Evolutionary conservation across 805 yeast genomes (phyloP), one percentile per base, ranked within the genome.

Genomic region (Suhomyces tanzawaensis): DNA sequence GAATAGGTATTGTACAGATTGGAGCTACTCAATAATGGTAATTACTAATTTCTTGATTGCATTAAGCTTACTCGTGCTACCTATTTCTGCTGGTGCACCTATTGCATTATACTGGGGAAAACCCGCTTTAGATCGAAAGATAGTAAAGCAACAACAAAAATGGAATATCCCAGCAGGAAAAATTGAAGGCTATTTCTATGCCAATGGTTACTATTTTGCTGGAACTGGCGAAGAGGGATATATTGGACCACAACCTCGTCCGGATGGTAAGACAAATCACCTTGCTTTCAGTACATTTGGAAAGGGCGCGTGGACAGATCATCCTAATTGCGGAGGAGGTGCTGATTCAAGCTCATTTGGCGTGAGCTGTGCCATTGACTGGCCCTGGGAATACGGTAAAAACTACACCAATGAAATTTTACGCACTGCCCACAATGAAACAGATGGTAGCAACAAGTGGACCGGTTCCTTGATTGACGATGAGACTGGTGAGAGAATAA

Each of bases 281-380:
- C 13, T 37, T 9, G 30, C 25, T 3, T 41, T 33, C 31, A 41
- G 44, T 41, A 39, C 11, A 3, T 37, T 38, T 32, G 39, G 41
- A 3, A 19, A 19, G n/a, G 27, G 28, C 4, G 22, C 37, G 3
- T 7, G 2, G 6, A n/a, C 31, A 11, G 15, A 25, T 13, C 29
- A 34, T 16, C 34, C 39, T 9, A 34, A 41, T 7, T 41, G 45
- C 30, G 4, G 3, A 2, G 7, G 4, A 5, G 45, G 42, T 14
- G 45, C 45, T 11, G 45, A 37, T 17, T 30, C 32, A 12, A 27
- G 34, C 3, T 4, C 30, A 6, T 37, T 37, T 16, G 36, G 36
- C 15, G 37, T 34, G 1, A 34, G 40, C 2, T 41, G 41, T 26
- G 29, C 34, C 4, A 19, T 32, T 19, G 7, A 19, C 12, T 32